Conservation (phyloP, 495 filamentous ascomycete genomes). For the Podospora sp. region DNA sequence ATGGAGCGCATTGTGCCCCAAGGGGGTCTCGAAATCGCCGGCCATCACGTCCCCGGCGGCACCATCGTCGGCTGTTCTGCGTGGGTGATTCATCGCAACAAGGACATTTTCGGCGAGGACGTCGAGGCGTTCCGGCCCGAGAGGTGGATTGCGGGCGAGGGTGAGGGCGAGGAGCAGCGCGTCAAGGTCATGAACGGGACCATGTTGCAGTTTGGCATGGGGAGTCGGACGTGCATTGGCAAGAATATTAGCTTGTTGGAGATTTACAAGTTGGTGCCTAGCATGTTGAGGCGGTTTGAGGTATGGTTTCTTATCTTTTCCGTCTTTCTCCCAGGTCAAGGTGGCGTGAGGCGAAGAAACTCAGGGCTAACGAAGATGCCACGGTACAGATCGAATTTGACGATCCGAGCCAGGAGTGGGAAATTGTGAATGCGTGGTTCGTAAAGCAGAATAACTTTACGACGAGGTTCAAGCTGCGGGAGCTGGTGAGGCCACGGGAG, state of each 20-base stretch:
- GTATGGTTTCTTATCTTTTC: conserved; percentile 34
- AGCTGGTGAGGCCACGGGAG: conserved; percentile 47
- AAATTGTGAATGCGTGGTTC: conserved; percentile 72
- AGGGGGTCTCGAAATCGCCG: conserved; percentile 56
- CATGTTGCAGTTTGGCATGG: conserved; percentile 66
- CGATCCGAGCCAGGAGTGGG: conserved; percentile 63
- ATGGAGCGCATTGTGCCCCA: conserved; percentile 67
- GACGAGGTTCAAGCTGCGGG: conserved; percentile 54
- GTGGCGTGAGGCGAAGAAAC: not conserved
- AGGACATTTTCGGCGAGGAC: conserved; percentile 61
- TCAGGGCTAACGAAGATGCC: not conserved
- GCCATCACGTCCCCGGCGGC: conserved; percentile 59
- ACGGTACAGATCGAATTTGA: conserved; percentile 54
- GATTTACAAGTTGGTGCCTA: conserved; percentile 79
- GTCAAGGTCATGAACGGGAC: conserved; percentile 59
- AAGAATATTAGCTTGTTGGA: conserved; percentile 76
- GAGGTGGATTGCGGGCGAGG: conserved; percentile 54
- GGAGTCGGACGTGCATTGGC: conserved; percentile 64
- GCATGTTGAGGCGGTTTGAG: conserved; percentile 70
- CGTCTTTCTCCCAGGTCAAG: not conserved
- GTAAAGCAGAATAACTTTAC: conserved; percentile 68
- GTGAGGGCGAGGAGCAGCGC: conserved; percentile 44
- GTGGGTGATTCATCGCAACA: conserved; percentile 63
- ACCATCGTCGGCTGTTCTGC: conserved; percentile 66
- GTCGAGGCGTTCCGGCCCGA: conserved; percentile 61